Conservation (phyloP, 1,284 basidiomycete species). For the Rhodotorula glutinis region DNA sequence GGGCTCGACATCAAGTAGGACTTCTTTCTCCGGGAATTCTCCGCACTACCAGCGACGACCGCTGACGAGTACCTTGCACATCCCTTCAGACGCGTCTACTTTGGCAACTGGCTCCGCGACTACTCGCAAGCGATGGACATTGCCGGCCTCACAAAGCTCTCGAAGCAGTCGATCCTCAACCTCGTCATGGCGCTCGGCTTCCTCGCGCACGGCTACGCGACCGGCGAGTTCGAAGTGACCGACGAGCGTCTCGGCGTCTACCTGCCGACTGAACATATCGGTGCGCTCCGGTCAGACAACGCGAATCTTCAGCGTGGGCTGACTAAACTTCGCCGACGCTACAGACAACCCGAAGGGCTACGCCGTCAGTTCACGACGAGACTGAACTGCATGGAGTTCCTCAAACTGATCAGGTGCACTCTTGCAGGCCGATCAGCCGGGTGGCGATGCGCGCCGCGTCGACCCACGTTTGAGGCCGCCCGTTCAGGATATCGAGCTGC, state of each 20-base stretch:
- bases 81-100: conserved; percentile 42
- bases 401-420: no score
- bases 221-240: conserved; percentile 80
- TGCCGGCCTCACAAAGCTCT: conserved; percentile 57
- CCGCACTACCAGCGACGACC: no score
- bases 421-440: conserved; percentile 61
- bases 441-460: conserved; percentile 76
- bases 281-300: conserved; percentile 30
- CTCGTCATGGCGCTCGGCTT: conserved; percentile 73
- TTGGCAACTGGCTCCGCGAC: conserved; percentile 66
- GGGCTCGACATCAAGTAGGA: conserved; percentile 43
- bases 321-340: no score
- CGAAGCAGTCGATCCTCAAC: conserved; percentile 58
- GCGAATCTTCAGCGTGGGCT: no score
- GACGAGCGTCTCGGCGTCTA: conserved; percentile 80
- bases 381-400: no score
- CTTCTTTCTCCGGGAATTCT: no score
- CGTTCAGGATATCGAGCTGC: conserved; percentile 72
- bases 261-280: conserved; percentile 80
- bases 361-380: not conserved
- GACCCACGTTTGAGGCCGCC: conserved; percentile 74
- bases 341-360: conserved; percentile 47
- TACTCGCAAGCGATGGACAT: conserved; percentile 73
- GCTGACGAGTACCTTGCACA: no score
- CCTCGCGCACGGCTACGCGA: conserved; percentile 70